A percentile compares a stretch with the other conserved stretches of the same genome.
Evolutionary conservation across 495 filamentous ascomycete species (phyloP).

Genomic region (Aspergillus sclerotioniger): DNA sequence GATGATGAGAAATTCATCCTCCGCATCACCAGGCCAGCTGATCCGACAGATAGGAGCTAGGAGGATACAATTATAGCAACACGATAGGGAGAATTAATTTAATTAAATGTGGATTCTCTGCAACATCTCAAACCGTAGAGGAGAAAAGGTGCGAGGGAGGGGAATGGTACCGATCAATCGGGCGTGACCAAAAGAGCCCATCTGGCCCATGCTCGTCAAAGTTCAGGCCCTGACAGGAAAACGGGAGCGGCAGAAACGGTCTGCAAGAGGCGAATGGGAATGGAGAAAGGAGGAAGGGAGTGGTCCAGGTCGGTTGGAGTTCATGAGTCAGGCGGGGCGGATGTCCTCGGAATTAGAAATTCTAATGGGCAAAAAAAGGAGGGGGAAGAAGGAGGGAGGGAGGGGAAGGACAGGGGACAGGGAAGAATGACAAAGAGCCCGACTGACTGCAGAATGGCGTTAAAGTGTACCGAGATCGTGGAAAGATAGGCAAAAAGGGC

Average conservation of each 20-base stretch:
- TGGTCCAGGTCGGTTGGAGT: constrained; percentile 6
- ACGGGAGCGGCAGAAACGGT: constrained; percentile 30
- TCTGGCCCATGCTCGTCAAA: constrained; percentile 26
- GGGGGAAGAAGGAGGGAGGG: constrained; percentile 1
- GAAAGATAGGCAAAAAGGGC: constrained; percentile 7
- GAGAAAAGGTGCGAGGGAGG: neutral
- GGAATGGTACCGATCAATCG: constrained; percentile 9
- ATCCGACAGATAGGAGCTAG: neutral
- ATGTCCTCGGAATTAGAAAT: constrained; percentile 21
- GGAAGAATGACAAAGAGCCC: constrained; percentile 8
- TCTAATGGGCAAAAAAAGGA: constrained; percentile 1
- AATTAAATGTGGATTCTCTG: constrained; percentile 1
- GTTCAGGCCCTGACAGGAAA: constrained; percentile 30
- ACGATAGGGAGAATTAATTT: constrained; percentile 7
- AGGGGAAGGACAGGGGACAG: constrained; percentile 5
- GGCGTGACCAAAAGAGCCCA: neutral
- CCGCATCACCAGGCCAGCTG: neutral
- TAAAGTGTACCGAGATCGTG: constrained; percentile 9
- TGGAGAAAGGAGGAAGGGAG: constrained; percentile 8
- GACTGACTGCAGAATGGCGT: neutral
- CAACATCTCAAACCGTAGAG: neutral
- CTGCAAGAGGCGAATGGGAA: constrained; percentile 16
- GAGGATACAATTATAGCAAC: neutral
- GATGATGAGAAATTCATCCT: neutral
- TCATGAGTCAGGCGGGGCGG: constrained; percentile 8